phyloP scores from a whole-genome alignment of 805 yeast species.

The Hanseniaspora lachancei region DNA sequence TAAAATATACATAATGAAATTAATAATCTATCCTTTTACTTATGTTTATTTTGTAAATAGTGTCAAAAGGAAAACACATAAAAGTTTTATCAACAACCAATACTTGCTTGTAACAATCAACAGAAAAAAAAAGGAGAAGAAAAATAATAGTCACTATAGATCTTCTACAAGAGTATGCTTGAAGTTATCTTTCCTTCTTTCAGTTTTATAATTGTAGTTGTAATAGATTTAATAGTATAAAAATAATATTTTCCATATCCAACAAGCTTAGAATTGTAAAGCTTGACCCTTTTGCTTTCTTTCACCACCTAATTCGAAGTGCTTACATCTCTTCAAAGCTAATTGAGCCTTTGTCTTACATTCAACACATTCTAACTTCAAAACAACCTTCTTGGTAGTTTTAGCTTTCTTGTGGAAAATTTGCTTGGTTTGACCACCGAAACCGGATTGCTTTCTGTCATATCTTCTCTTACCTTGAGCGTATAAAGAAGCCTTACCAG shows the following conservation, averaged over 20 bases:
- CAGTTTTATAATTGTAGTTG: not conserved
- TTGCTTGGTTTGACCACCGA: constrained; percentile 99
- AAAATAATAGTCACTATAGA: not conserved
- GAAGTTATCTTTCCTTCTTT: not conserved
- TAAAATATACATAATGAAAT: constrained; percentile 6
- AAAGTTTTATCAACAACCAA: not conserved
- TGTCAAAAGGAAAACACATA: constrained; percentile 10
- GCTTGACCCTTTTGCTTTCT: constrained; percentile 99
- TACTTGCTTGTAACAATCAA: not conserved
- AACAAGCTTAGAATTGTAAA: constrained; percentile 75
- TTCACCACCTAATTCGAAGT: constrained; percentile 99
- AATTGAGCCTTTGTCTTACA: constrained; percentile 99
- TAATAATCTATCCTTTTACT: constrained; percentile 10
- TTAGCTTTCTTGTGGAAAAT: constrained; percentile 99
- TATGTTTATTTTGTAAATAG: not conserved
- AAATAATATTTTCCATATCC: not conserved
- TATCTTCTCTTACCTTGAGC: constrained; percentile 99
- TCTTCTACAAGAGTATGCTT: not conserved
- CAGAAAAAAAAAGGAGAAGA: not conserved
- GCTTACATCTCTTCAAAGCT: constrained; percentile 98
- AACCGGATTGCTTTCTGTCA: constrained; percentile 99
- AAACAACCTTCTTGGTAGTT: constrained; percentile 99
- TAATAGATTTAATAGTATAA: not conserved
- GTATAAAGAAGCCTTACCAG: constrained; percentile 98
- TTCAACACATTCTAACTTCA: constrained; percentile 95